Evolutionary conservation across 495 filamentous ascomycete species (phyloP), one percentile per base, ranked within the genome.

Genomic region (Aspergillus wentii): DNA sequence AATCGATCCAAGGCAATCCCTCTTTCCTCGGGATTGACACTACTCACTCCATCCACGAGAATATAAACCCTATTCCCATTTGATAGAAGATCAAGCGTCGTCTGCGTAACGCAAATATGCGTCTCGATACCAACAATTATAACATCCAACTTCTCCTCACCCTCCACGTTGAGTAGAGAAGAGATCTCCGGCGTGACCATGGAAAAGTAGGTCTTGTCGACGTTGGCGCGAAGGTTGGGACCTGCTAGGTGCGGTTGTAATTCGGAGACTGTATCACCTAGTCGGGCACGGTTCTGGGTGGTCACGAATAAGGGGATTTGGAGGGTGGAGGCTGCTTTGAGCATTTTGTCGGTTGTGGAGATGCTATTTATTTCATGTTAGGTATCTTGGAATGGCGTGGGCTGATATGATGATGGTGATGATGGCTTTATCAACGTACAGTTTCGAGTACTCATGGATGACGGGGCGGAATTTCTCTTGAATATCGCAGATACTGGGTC

Each of bases 41-140:
- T 88, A 46, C 82, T 88, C 17, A 96, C 88, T 21, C 80, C 92
- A 63, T 98, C 92, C n/a, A 88, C 86, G 6, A 96, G 61, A 4
- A 97, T 64, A 51, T 94, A 95, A 6, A 97, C 90, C 30, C 74
- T 64, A 59, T 95, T 86, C 0, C 86, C 88, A 1, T 74, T 72
- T 30, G 57, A 62, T 4, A 94, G 57, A 17, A 94, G 56, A 62
- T 96, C 92, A 2, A 97, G 70, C 19, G 85, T 78, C 16, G 91
- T 96, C 68, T 96, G 91, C 43, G 86, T 87, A 3, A 98, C 80
- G 64, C 92, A 98, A 53, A 98, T 91, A 58, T 98, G 92, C 17
- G 76, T 74, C 62, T 98, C 92, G 52, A 98, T 94, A 8, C 92
- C 92, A 5, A 94, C 82, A 35, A 71, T 57, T 9, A 61, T 71